Conservation (phyloP, 805 yeast genomes). For the Candida endomychidarum region DNA sequence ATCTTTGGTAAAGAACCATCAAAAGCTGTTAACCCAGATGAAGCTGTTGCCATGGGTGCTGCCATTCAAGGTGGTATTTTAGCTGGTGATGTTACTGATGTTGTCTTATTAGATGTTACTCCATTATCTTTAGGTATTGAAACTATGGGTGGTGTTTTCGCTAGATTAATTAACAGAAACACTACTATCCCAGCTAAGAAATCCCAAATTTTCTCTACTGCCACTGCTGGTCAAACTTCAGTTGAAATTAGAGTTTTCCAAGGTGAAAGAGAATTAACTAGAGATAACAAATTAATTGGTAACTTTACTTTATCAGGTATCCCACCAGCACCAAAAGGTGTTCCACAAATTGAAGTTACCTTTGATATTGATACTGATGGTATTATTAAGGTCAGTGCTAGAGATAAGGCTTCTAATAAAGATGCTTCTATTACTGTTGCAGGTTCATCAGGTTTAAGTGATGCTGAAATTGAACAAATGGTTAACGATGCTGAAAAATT, state of each 20-base stretch:
- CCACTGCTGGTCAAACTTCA: conserved; percentile 94
- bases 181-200: conserved; percentile 97
- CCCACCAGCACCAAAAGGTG: conserved; percentile 95
- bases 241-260: conserved; percentile 98
- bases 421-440: conserved; percentile 95
- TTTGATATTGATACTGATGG: conserved; percentile 98
- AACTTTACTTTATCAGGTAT: conserved; percentile 94
- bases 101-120: conserved; percentile 83
- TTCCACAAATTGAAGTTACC: conserved; percentile 90
- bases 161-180: conserved; percentile 87
- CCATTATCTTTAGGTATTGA: conserved; percentile 94
- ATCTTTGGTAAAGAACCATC: conserved; percentile 83
- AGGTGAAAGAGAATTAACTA: conserved; percentile 98
- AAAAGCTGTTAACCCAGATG: conserved; percentile 92
- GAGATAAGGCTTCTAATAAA: conserved; percentile 91
- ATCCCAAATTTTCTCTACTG: conserved; percentile 94
- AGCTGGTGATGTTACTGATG: conserved; percentile 93
- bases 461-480: conserved; percentile 86
- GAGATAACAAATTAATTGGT: conserved; percentile 97
- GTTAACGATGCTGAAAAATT: conserved; percentile 87
- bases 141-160: conserved; percentile 97
- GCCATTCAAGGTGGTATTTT: conserved; percentile 97
- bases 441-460: conserved; percentile 91
- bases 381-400: conserved; percentile 91
- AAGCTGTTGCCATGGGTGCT: conserved; percentile 94